phyloP scores from a whole-genome alignment of 305 asterid genomes.

The Ruellia speciosa region DNA sequence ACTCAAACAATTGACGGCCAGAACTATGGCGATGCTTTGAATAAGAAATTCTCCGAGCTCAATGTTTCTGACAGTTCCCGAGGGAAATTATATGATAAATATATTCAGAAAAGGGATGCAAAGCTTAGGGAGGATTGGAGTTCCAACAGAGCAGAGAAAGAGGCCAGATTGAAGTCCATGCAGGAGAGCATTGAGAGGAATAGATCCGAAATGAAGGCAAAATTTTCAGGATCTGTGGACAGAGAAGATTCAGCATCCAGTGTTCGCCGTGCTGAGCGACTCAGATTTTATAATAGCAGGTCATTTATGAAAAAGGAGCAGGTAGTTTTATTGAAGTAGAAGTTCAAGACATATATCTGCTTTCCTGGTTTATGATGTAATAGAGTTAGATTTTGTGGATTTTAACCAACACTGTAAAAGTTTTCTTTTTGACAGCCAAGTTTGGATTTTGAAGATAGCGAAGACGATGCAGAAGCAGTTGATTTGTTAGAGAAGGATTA shows the following conservation, averaged over 20 bases:
- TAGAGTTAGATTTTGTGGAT: conserved; percentile 34
- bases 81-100: conserved; percentile 67
- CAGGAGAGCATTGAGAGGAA: conserved; percentile 76
- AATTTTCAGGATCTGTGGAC: conserved; percentile 49
- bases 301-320: conserved; percentile 55
- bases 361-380: conserved; percentile 20
- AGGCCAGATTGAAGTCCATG: conserved; percentile 75
- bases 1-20: conserved; percentile 33
- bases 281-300: conserved; percentile 58
- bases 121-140: conserved; percentile 89
- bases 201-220: conserved; percentile 72
- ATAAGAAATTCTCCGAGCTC: conserved; percentile 48
- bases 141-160: conserved; percentile 69
- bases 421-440: conserved; percentile 59
- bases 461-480: conserved; percentile 50
- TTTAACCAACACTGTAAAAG: conserved; percentile 44
- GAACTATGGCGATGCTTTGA: conserved; percentile 36
- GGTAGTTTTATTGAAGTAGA: conserved; percentile 47
- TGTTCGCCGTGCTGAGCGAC: conserved; percentile 72
- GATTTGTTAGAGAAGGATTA: conserved; percentile 30
- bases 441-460: conserved; percentile 61
- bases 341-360: not conserved
- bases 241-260: conserved; percentile 39
- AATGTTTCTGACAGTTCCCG: conserved; percentile 54
- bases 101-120: conserved; percentile 78